Evolutionary conservation across 192 early-diverging fungal genomes (phyloP).

Genomic region (Diversispora eburnea): DNA sequence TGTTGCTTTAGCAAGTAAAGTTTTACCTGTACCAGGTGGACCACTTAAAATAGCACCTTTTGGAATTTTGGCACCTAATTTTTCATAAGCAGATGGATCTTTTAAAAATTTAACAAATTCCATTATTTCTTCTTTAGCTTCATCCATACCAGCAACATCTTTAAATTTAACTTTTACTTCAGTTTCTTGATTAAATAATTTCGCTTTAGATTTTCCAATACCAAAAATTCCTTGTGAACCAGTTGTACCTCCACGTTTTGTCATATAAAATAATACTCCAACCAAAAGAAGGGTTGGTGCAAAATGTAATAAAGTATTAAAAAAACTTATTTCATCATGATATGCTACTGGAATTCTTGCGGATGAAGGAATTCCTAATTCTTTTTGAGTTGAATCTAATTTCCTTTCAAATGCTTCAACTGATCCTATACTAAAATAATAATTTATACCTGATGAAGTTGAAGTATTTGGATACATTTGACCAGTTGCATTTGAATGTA

Average conservation of each 20-base stretch:
- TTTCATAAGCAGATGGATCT: conserved; percentile 86
- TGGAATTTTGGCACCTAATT: conserved; percentile 96
- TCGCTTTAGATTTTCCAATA: conserved; percentile 92
- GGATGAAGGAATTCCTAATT: conserved; percentile 86
- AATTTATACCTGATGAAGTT: conserved; percentile 43
- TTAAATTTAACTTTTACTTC: conserved; percentile 97
- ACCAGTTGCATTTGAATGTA: conserved; percentile 48
- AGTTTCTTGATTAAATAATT: conserved; percentile 95
- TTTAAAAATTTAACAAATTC: conserved; percentile 99
- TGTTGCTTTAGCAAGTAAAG: conserved; percentile 97
- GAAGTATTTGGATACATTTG: conserved; percentile 55
- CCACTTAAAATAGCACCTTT: conserved; percentile 95
- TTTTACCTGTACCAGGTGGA: conserved; percentile 96
- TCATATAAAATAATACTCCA: conserved; percentile 85
- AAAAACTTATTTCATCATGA: conserved; percentile 71
- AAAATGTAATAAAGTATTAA: conserved; percentile 79
- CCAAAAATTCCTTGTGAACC: conserved; percentile 87
- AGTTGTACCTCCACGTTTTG: conserved; percentile 66
- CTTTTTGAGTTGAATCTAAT: conserved; percentile 82
- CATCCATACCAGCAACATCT: conserved; percentile 98
- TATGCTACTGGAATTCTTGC: conserved; percentile 94
- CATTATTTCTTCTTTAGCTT: conserved; percentile 99
- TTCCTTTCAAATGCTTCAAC: conserved; percentile 92
- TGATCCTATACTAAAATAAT: conserved; percentile 90
- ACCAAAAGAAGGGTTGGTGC: conserved; percentile 89